Evolutionary conservation across 306 rosid species (phyloP), one percentile per base, ranked within the genome.

Genomic region (Ziziphus jujuba): DNA sequence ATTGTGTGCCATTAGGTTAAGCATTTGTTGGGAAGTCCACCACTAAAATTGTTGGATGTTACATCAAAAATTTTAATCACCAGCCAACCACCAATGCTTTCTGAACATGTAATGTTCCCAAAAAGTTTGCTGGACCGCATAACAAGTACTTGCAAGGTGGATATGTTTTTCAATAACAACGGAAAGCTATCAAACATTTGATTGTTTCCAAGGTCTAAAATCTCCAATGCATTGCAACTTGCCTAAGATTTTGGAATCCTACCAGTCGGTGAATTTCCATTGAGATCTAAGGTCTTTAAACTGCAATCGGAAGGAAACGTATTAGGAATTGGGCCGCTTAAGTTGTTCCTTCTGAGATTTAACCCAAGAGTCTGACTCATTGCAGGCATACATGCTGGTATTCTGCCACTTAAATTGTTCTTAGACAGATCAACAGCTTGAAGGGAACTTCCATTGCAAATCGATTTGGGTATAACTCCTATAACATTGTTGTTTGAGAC

Each of bases 341-440:
- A 69, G 2, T 7, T 50, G 67, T 84, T 84, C 0, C 52, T 40
- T 57, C 43, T n/a, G 0, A 84, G 40, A 67, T 66, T 67, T 17
- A 84, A 24, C 20, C 0, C 24, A 13, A 73, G n/a, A n/a, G n/a
- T n/a, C n/a, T n/a, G 65, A 20, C 22, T 67, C 17, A 6, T 14
- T 7, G 4, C 0, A 13, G 36, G 36, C 12, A 84, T 25, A 31
- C 89, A 87, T 0, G 68, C 20, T 0, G 85, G 86, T 69, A 84
- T 60, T 45, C 0, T 17, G 53, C 83, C 77, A 0, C 12, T 4
- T 2, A 84, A 14, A 0, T 2, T 12, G 48, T 84, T 84, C 34
- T 48, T 0, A 2, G 84, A 81, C 61, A 84, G 23, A 71, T 85
- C 81, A 12, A 85, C 75, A 22, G 74, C 81, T 31, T 19, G 11